These are phyloP conservation scores for Phytophthora boehmeriae DNA, from an alignment of 352 stramenopile species.

Conservation along the genomic window DNA sequence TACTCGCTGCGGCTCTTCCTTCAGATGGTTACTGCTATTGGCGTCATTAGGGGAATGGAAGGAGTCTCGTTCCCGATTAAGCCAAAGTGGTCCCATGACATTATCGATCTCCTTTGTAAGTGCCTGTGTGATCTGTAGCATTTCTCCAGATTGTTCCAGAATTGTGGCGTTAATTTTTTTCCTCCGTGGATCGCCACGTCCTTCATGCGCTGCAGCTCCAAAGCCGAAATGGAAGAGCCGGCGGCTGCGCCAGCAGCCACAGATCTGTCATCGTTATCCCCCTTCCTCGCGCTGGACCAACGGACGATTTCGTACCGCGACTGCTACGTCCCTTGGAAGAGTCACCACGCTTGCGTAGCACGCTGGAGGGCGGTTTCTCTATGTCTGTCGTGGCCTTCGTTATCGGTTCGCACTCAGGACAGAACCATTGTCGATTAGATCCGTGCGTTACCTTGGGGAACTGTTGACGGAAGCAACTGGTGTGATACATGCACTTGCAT, in stretches of 20 bases:
- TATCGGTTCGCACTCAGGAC: slow-evolving; percentile 73
- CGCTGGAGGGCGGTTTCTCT: slow-evolving; percentile 42
- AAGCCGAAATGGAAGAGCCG: slow-evolving; percentile 21
- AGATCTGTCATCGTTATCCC: slow-evolving; percentile 25
- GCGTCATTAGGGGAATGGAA: slow-evolving; percentile 3
- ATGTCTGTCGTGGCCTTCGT: slow-evolving; percentile 21
- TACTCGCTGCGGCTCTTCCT: slow-evolving; percentile 18
- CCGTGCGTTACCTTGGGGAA: slow-evolving; percentile 70
- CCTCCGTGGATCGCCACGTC: slow-evolving; percentile 72
- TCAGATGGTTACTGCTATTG: slow-evolving; percentile 11
- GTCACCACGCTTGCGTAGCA: slow-evolving; percentile 46
- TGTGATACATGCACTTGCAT: slow-evolving; percentile 88
- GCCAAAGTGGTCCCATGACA: slow-evolving; percentile 42
- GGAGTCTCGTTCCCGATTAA: slow-evolving; percentile 2
- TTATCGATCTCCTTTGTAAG: slow-evolving; percentile 55
- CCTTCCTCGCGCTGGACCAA: slow-evolving; percentile 13
- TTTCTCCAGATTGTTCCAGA: slow-evolving; percentile 78
- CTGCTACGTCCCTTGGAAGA: slow-evolving; percentile 30
- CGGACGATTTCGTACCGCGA: slow-evolving; percentile 27
- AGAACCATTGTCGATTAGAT: slow-evolving; percentile 78
- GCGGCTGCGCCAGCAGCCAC: background rate
- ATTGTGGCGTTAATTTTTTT: slow-evolving; percentile 81
- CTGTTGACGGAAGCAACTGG: slow-evolving; percentile 84
- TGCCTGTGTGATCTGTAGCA: slow-evolving; percentile 65
- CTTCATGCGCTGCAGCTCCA: slow-evolving; percentile 71